phyloP scores from a whole-genome alignment of 306 rosid genomes.

The Senna tora region DNA sequence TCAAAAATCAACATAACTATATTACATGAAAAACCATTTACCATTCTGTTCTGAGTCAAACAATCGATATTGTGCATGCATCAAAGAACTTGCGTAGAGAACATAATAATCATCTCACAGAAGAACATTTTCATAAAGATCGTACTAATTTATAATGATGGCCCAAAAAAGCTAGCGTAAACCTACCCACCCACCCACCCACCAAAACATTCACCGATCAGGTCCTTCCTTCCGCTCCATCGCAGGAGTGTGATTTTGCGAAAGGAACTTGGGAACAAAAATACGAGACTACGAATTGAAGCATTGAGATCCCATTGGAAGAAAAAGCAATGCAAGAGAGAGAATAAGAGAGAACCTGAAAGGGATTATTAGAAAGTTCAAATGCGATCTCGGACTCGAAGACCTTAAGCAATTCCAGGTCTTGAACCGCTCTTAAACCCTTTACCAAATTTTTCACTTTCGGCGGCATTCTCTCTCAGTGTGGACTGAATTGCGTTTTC shows the following conservation, averaged over 20 bases:
- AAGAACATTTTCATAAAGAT: not conserved
- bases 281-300: not conserved
- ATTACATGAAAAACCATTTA: not conserved
- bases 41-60: not conserved
- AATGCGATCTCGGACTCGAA: conserved; percentile 68
- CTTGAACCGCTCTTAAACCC: conserved; percentile 55
- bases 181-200: not conserved
- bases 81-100: not conserved
- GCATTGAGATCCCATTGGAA: not conserved
- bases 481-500: not conserved
- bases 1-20: not conserved
- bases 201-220: not conserved
- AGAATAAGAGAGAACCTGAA: conserved; percentile 55
- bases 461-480: conserved; percentile 40
- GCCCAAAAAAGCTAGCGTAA: not conserved
- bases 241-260: not conserved
- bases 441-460: conserved; percentile 35
- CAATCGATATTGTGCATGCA: not conserved
- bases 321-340: not conserved
- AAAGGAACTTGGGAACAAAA: not conserved
- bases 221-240: not conserved
- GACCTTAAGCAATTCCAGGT: conserved; percentile 59
- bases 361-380: conserved; percentile 60
- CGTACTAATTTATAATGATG: not conserved
- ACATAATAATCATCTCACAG: not conserved